Conservation (phyloP, 768 basidiomycete genomes). For the Tulasnella sp. region DNA sequence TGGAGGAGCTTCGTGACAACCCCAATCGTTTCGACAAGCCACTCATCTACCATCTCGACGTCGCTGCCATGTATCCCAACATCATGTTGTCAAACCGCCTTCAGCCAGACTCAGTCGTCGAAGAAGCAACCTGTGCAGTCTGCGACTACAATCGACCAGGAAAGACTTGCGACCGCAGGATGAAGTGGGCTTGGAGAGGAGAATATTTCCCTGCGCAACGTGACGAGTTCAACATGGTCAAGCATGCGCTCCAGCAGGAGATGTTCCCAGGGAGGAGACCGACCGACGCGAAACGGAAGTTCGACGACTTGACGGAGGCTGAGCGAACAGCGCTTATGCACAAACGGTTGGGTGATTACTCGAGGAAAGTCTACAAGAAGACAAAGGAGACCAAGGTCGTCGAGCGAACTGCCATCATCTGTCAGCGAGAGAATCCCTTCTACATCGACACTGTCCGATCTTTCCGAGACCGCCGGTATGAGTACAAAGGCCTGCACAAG, state of each 20-base stretch:
- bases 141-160: constrained; percentile 97
- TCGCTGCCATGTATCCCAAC: constrained; percentile 99
- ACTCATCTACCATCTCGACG: constrained; percentile 96
- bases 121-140: constrained; percentile 92
- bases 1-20: constrained; percentile 86
- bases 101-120: constrained; percentile 96
- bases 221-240: constrained; percentile 99
- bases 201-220: constrained; percentile 96
- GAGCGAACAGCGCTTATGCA: constrained; percentile 91
- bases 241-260: constrained; percentile 92
- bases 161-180: constrained; percentile 84
- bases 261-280: constrained; percentile 75
- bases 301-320: constrained; percentile 67
- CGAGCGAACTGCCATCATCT: constrained; percentile 88
- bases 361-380: constrained; percentile 96
- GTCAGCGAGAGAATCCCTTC: constrained; percentile 96
- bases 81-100: constrained; percentile 99
- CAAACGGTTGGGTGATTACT: constrained; percentile 97
- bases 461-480: constrained; percentile 96
- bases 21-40: constrained; percentile 85
- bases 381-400: constrained; percentile 96
- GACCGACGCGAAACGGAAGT: constrained; percentile 65
- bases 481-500: constrained; percentile 97
- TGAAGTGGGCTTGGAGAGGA: constrained; percentile 98
- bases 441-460: constrained; percentile 97